Percentiles rank a stretch among this genome's conserved stretches.
These are phyloP conservation scores for Lodderomyces oxycetoniae DNA, from an alignment of 1,139 yeast genomes.

Conservation along the genomic window DNA sequence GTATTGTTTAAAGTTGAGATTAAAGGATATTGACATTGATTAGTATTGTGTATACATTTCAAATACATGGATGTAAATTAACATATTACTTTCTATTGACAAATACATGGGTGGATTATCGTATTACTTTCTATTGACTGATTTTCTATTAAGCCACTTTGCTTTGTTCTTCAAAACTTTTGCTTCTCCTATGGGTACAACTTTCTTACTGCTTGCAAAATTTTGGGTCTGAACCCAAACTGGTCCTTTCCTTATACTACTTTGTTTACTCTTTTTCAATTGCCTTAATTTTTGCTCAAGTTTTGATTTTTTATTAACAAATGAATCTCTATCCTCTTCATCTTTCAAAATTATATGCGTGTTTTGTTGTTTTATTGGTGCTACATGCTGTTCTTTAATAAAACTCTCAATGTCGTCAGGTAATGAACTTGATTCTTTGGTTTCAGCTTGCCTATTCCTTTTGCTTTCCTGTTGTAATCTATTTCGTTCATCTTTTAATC, in stretches of 20 bases:
- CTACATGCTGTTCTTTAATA: slow-evolving; percentile 17
- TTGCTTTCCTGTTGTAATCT: slow-evolving; percentile 42
- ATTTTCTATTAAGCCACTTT: slow-evolving; percentile 59
- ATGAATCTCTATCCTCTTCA: slow-evolving; percentile 6
- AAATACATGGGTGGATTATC: too few species aligned
- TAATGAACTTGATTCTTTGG: slow-evolving; percentile 23
- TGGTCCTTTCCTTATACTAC: slow-evolving; percentile 49
- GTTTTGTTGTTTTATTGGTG: slow-evolving; percentile 13
- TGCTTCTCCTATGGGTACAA: slow-evolving; percentile 45
- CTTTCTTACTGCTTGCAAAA: slow-evolving; percentile 18
- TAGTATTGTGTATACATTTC: background rate
- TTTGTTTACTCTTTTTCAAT: slow-evolving; percentile 37
- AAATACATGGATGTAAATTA: background rate
- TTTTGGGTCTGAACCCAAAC: slow-evolving; percentile 48
- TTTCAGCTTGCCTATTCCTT: slow-evolving; percentile 14
- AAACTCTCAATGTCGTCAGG: slow-evolving; percentile 44
- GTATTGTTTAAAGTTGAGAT: slow-evolving; percentile 43
- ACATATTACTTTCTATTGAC: background rate
- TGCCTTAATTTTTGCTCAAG: slow-evolving; percentile 17
- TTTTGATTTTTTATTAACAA: slow-evolving; percentile 18
- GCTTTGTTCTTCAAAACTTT: slow-evolving; percentile 41
- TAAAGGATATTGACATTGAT: slow-evolving; percentile 23
- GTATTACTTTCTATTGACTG: slow-evolving; percentile 38
- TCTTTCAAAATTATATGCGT: slow-evolving; percentile 41
- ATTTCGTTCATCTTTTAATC: slow-evolving; percentile 43